A percentile compares a stretch with the other conserved stretches of the same genome.
These are phyloP conservation scores for Nidularia pulvinata DNA, from an alignment of 768 basidiomycete species.

Conservation along the genomic window DNA sequence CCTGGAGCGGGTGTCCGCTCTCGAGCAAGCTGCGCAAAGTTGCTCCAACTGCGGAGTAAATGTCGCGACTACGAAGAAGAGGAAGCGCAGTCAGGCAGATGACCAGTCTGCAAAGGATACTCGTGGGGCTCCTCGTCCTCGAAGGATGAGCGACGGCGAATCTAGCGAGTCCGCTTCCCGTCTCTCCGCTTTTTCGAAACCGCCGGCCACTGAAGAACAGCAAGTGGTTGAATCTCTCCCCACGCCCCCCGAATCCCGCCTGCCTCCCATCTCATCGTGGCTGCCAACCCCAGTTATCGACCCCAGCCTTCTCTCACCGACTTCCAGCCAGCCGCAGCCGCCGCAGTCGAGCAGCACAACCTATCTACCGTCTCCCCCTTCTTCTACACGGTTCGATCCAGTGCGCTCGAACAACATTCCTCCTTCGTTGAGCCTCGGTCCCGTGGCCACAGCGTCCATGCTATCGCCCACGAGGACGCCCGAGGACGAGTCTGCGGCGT, in stretches of 20 bases:
- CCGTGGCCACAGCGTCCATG: slow-evolving; percentile 6
- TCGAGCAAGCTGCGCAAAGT: slow-evolving; percentile 25
- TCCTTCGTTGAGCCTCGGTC: slow-evolving; percentile 38
- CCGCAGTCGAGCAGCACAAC: slow-evolving; percentile 6
- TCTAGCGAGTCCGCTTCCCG: too few relatives aligned
- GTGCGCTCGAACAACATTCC: slow-evolving; percentile 30
- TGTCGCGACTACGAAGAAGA: slow-evolving; percentile 8
- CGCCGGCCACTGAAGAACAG: not conserved
- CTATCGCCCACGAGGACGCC: slow-evolving; percentile 34
- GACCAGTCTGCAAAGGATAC: not conserved
- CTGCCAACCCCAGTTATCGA: slow-evolving; percentile 37
- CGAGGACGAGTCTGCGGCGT: slow-evolving; percentile 73
- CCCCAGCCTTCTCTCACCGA: slow-evolving; percentile 25
- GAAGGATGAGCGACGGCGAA: not conserved
- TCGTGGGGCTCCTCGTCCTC: not conserved
- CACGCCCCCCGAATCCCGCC: slow-evolving; percentile 27
- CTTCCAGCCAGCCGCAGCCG: slow-evolving; percentile 8
- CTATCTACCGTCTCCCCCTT: slow-evolving; percentile 57
- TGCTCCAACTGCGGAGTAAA: slow-evolving; percentile 19
- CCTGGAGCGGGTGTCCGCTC: slow-evolving; percentile 44
- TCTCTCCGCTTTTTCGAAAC: not conserved
- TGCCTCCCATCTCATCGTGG: slow-evolving; percentile 75
- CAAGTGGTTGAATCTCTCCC: slow-evolving; percentile 7
- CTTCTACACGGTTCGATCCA: slow-evolving; percentile 51
- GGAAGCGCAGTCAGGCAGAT: slow-evolving; percentile 6